Evolutionary conservation across 257 asterid genomes (phyloP), one percentile per base, ranked within the genome.

Genomic region (Petunia axillaris): DNA sequence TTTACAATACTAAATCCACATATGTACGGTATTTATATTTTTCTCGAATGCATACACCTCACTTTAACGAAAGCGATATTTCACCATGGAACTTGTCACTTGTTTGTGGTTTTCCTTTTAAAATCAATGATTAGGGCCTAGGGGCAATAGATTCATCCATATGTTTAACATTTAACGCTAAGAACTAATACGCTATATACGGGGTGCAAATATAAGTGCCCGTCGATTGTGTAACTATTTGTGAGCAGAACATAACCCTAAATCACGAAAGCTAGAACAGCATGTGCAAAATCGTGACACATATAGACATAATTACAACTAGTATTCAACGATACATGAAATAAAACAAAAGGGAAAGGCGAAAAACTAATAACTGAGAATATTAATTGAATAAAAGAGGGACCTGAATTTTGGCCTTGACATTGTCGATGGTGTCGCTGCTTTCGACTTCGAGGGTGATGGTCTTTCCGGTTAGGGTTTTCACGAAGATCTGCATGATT

Each of bases 361-460:
- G 53, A 4, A 3, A 75, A 64, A 63, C 4, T 6, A 63, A 41
- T 38, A 50, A 0, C 3, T 39, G 1, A 48, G 39, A 3, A 10
- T 0, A 15, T 25, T 25, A 58, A 54, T 11, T 2, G 5, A 50
- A 4, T 13, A 9, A 2, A 6, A 15, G 1, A 2, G 3, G 39
- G 70, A 91, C 98, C 98, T 93, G 97, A 92, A 93, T 93, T 91
- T 88, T 90, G 87, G 93, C 86, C 84, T 93, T 93, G 84, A 93
- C 95, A 82, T 91, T 88, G 81, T 91, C 97, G 84, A 91, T 91
- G 85, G 95, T 91, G 87, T 93, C 97, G 65, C 92, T 89, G 85
- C 89, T 88, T 89, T 91, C 97, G 15, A 93, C 96, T 86, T 93
- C 95, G 75, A 93, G 94, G 57, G 98, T 88, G 82, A 92, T 92